Conservation (phyloP, 2,329 filamentous ascomycete genomes). For the Colletotrichum sidae region DNA sequence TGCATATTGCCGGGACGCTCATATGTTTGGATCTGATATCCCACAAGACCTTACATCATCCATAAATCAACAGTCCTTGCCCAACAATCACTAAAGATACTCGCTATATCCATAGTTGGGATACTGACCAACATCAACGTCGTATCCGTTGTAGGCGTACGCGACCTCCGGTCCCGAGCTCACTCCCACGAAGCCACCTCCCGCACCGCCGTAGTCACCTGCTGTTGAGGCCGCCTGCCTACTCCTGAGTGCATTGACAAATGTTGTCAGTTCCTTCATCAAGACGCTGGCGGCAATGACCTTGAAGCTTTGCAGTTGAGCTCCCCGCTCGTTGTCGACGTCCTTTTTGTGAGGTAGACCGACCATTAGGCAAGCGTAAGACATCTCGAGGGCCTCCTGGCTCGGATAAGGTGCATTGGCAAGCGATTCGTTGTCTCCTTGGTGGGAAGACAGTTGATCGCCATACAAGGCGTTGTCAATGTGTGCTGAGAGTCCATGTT, state of each 20-base stretch:
- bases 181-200: conserved; percentile 24
- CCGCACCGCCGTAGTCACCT: neutral
- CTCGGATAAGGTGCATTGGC: conserved; percentile 15
- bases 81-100: conserved; percentile 1
- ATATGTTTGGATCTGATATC: no score
- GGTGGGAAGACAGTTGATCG: neutral
- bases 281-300: conserved; percentile 52
- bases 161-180: conserved; percentile 8
- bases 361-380: conserved; percentile 50
- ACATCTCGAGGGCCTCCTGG: conserved; percentile 46
- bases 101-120: conserved; percentile 30
- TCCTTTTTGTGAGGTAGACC: conserved; percentile 35
- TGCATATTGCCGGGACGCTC: no score
- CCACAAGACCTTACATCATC: neutral
- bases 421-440: conserved; percentile 18
- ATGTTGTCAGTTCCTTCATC: conserved; percentile 43
- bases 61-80: neutral
- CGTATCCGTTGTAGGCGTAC: conserved; percentile 29
- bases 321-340: conserved; percentile 22
- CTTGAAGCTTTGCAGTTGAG: conserved; percentile 48
- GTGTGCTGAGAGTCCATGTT: conserved; percentile 38
- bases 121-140: conserved; percentile 32
- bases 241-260: conserved; percentile 19
- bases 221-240: conserved; percentile 1
- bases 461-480: conserved; percentile 4